These are phyloP conservation scores for Cytospora schulzeri DNA, from an alignment of 2,329 filamentous ascomycete genomes.

Conservation along the genomic window DNA sequence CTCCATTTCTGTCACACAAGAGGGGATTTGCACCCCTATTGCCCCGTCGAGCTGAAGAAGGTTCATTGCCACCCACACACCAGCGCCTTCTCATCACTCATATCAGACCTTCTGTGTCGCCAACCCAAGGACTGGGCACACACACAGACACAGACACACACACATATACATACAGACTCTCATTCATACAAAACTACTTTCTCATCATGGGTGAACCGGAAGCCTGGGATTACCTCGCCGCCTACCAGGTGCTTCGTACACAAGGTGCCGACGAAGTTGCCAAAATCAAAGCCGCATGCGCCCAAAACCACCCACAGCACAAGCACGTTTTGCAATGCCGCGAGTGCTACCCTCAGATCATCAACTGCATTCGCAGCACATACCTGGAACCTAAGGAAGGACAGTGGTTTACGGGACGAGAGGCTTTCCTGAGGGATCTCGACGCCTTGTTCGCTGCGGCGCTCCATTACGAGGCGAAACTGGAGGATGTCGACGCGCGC, in stretches of 20 bases:
- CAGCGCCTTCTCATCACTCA: not conserved
- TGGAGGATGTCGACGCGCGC: constrained; percentile 51
- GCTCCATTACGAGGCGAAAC: constrained; percentile 44
- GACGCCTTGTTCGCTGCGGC: constrained; percentile 52
- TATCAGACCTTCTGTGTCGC: not conserved
- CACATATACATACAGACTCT: not conserved
- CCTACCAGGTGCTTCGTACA: constrained; percentile 24
- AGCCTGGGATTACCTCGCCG: constrained; percentile 9
- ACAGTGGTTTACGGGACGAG: constrained; percentile 57
- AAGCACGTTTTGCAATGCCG: constrained; percentile 48
- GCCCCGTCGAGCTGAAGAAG: not conserved
- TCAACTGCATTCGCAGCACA: constrained; percentile 48
- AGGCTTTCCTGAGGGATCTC: constrained; percentile 52
- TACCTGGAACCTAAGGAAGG: constrained; percentile 37
- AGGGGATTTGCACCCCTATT: not conserved
- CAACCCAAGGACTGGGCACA: not conserved
- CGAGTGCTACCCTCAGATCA: constrained; percentile 49
- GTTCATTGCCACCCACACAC: not conserved
- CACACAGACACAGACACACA: not conserved
- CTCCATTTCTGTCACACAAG: not conserved
- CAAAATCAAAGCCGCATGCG: constrained; percentile 47
- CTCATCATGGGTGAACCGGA: constrained; percentile 17
- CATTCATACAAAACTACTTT: not conserved
- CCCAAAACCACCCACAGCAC: constrained; percentile 44
- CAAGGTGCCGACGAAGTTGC: constrained; percentile 46